A percentile compares a stretch with the other conserved stretches of the same genome.
Evolutionary conservation across 257 asterid species (phyloP).

Genomic region (Gentiana macrophylla): DNA sequence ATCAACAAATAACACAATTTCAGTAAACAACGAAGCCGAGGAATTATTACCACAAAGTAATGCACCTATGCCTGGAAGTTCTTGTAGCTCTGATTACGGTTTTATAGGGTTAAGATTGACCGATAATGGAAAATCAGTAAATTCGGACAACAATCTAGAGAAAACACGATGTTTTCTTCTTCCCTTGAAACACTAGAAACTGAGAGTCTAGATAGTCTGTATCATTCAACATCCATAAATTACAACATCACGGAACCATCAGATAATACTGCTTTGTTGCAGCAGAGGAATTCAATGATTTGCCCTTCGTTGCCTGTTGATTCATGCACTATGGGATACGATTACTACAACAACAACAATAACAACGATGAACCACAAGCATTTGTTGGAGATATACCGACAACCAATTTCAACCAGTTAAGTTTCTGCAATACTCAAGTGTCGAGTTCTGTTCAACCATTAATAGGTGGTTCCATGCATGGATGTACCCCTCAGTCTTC

Average conservation of each 20-base stretch:
- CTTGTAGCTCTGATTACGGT: conserved; percentile 1
- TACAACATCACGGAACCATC: not conserved
- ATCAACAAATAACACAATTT: not conserved
- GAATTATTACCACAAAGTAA: conserved; percentile 2
- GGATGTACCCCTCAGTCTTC: not conserved
- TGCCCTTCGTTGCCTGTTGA: conserved; percentile 4
- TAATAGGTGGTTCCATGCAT: not conserved
- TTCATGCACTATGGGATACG: not conserved
- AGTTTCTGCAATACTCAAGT: not conserved
- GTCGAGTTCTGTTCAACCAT: conserved; percentile 8
- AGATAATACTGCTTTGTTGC: not conserved
- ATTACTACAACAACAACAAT: not conserved
- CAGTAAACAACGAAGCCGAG: conserved; percentile 9
- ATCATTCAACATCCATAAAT: not conserved
- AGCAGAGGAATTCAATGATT: not conserved
- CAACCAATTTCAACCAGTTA: conserved; percentile 6
- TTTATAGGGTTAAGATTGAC: conserved; percentile 47
- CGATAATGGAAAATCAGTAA: conserved; percentile 33
- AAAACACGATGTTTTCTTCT: not conserved
- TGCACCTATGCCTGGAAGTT: not conserved
- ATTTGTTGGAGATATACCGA: too few relatives aligned
- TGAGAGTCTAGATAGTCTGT: not conserved
- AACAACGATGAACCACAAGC: too few relatives aligned
- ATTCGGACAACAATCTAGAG: conserved; percentile 21
- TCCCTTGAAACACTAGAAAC: not conserved